Evolutionary conservation across 345 rosid species (phyloP).

Genomic region (Litchi chinensis): DNA sequence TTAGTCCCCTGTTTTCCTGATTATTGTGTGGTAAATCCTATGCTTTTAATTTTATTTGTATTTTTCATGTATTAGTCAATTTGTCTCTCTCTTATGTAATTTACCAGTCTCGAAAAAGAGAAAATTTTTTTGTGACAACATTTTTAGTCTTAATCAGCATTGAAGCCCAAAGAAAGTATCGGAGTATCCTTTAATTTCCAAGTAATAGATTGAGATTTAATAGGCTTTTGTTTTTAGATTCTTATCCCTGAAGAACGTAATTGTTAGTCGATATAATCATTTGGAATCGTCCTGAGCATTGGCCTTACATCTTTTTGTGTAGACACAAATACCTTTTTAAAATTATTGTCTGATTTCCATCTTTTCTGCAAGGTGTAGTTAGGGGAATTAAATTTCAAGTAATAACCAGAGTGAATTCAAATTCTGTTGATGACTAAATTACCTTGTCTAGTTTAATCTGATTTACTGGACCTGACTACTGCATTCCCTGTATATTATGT

Average conservation of each 20-base stretch:
- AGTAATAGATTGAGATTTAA: neutral
- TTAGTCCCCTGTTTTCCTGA: neutral
- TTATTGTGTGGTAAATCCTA: neutral
- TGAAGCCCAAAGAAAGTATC: neutral
- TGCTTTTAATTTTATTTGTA: neutral
- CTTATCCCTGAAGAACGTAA: neutral
- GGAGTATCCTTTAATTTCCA: neutral
- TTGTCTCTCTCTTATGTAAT: neutral
- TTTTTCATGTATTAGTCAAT: neutral
- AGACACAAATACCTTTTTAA: neutral
- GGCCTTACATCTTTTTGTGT: neutral
- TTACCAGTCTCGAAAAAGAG: neutral
- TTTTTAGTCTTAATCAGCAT: neutral
- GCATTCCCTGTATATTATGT: neutral
- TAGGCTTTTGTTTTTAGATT: conserved; percentile 1
- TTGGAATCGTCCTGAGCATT: neutral
- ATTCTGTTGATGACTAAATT: neutral
- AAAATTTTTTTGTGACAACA: neutral
- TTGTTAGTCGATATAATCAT: neutral
- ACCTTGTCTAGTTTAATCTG: neutral
- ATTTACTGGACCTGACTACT: neutral
- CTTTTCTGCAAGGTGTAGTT: neutral
- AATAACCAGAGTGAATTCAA: neutral
- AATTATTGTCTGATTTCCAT: too few relatives aligned
- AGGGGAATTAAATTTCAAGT: neutral